These are phyloP conservation scores for Naegleria lovaniensis DNA, from an alignment of 208 protist species.

Conservation along the genomic window DNA sequence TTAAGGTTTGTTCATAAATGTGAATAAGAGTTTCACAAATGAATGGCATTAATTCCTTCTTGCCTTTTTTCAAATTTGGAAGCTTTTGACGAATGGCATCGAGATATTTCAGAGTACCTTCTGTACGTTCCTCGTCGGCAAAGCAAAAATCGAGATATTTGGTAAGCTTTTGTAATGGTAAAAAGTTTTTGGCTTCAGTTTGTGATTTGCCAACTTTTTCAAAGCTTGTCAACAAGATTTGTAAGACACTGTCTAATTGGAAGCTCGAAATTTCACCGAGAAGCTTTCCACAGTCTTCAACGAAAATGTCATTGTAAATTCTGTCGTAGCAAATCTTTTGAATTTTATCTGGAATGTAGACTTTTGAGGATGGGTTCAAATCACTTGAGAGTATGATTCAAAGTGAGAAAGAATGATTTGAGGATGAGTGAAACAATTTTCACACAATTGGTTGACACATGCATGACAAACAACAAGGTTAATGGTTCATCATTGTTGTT, in stretches of 20 bases:
- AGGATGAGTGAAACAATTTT: no score
- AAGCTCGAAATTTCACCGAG: background rate
- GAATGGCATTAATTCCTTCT: background rate
- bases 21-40: background rate
- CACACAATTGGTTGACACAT: no score
- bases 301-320: background rate
- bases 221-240: background rate
- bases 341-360: background rate
- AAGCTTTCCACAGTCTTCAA: background rate
- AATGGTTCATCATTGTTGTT: background rate
- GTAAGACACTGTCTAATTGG: background rate
- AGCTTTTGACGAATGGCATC: background rate
- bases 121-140: background rate
- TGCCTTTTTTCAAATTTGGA: background rate
- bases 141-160: conserved; percentile 1
- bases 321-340: background rate
- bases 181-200: background rate
- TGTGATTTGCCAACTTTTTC: background rate
- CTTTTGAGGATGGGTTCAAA: background rate
- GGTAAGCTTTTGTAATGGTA: background rate
- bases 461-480: no score
- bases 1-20: background rate
- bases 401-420: no score
- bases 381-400: background rate
- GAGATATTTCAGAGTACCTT: background rate